phyloP scores from a whole-genome alignment of 1,139 yeast species.

The Geotrichum phurueaensis region DNA sequence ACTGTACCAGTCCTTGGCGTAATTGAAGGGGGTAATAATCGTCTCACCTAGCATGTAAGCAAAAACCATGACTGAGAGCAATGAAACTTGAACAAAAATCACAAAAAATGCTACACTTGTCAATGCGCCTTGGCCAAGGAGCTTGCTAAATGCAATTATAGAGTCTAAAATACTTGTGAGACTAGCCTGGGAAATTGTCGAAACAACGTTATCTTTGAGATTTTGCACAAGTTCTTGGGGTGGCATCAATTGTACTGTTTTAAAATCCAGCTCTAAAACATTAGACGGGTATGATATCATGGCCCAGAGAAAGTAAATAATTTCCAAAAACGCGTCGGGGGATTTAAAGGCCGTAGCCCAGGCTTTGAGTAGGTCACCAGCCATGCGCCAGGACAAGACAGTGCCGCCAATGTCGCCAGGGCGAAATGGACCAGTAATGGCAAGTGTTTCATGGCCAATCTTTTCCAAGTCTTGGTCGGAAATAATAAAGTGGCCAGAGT shows the following conservation, averaged over 20 bases:
- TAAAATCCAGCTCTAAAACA: constrained; percentile 1
- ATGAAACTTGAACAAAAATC: constrained; percentile 24
- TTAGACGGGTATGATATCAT: constrained; percentile 7
- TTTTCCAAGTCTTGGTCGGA: constrained; percentile 7
- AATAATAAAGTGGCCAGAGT: neutral
- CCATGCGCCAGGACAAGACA: constrained; percentile 30
- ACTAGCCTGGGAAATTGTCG: constrained; percentile 2
- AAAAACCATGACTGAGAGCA: constrained; percentile 27
- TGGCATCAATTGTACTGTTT: constrained; percentile 20
- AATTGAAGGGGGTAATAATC: constrained; percentile 11
- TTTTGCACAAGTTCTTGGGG: constrained; percentile 25
- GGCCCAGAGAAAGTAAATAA: constrained; percentile 4
- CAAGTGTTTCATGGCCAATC: neutral
- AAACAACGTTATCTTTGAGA: constrained; percentile 15
- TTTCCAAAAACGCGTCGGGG: constrained; percentile 2
- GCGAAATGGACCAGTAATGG: constrained; percentile 1
- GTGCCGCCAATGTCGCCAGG: constrained; percentile 25
- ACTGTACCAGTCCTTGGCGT: neutral
- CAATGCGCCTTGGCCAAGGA: constrained; percentile 8
- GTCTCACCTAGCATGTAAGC: constrained; percentile 30
- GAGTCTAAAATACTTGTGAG: neutral
- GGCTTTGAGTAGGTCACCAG: constrained; percentile 24
- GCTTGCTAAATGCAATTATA: neutral
- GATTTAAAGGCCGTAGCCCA: constrained; percentile 7
- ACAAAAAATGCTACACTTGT: constrained; percentile 23